Base-by-base conservation (phyloP, 2,329 filamentous ascomycete genomes). In the Amesomyces nigricolor region DNA sequence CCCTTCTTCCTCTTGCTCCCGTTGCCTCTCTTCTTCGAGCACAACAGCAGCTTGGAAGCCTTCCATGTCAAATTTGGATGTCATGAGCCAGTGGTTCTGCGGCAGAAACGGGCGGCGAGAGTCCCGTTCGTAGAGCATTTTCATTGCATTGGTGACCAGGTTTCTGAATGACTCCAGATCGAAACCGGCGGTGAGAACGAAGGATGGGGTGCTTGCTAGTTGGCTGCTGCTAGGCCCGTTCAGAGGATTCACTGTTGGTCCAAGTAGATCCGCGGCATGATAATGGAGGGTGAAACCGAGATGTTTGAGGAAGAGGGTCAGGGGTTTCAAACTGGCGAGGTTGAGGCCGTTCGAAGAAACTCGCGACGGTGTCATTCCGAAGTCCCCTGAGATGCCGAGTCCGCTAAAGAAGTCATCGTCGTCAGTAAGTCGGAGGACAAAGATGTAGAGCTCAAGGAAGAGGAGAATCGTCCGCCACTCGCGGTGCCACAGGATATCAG, bases 401-500 rank as follows among this genome's bases (percentile, higher is more conserved):
- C 78, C 78, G 54, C 83, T 81, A 59, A 95, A 87, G 67, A 99
- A 99, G 64, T 99, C 94, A 62, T 97, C 92, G 61, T 99, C 94
- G 63, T 99, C 94, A 68, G 92, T 95, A 35, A 97, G 83, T 63
- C 94, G 88, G 11, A 97, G 75, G 2, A 96, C 83, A 67, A 97
- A 97, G 2, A 88, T 90, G 68, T 96, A 99, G 0, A 99, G 79
- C 65, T 99, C 94, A 5, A 99, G 78, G 66, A 99, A 97, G 0
- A 99, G 79, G 0, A 97, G 76, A 42, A 96, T 82, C 1, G 94
- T 85, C 16, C 87, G 85, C 94, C 94, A 99, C 67, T 97, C 90
- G 62, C 85, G 80, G 72, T 71, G 76, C 70, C 67, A 77, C 60
- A 62, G 65, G 52, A 68, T 66, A 37, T 69, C 59, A 17, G 63